phyloP scores from a whole-genome alignment of 2,329 filamentous ascomycete species.

The Colletotrichum falcatum region DNA sequence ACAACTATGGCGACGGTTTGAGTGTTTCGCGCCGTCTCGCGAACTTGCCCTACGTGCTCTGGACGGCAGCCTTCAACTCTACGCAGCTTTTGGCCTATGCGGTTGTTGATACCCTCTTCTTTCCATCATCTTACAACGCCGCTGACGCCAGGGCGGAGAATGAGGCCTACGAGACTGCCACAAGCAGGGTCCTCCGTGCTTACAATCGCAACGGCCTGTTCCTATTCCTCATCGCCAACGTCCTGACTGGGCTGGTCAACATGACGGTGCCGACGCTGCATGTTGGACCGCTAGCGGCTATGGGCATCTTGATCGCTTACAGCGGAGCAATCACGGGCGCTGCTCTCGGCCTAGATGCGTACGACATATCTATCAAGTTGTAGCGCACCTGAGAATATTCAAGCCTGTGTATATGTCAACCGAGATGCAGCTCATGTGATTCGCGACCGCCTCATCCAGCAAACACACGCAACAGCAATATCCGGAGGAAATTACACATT shows the following conservation, averaged over 20 bases:
- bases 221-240: constrained; percentile 87
- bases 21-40: constrained; percentile 88
- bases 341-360: constrained; percentile 75
- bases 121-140: constrained; percentile 76
- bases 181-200: constrained; percentile 82
- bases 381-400: constrained; percentile 51
- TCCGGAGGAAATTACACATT: not conserved
- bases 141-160: constrained; percentile 67
- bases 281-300: constrained; percentile 71
- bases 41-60: constrained; percentile 93
- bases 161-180: constrained; percentile 75
- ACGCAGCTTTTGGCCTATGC: constrained; percentile 85
- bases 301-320: constrained; percentile 82
- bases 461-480: not conserved
- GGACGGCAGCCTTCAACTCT: constrained; percentile 92
- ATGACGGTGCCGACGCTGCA: constrained; percentile 86
- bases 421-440: not conserved
- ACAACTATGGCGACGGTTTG: constrained; percentile 77
- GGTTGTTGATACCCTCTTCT: constrained; percentile 80
- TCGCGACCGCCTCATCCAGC: not conserved
- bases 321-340: constrained; percentile 73
- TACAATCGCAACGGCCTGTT: constrained; percentile 91
- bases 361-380: constrained; percentile 78
- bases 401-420: constrained; percentile 12
- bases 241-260: constrained; percentile 91